These are phyloP conservation scores for Shiraia sp. DNA, from an alignment of 2,329 filamentous ascomycete species.

Conservation along the genomic window DNA sequence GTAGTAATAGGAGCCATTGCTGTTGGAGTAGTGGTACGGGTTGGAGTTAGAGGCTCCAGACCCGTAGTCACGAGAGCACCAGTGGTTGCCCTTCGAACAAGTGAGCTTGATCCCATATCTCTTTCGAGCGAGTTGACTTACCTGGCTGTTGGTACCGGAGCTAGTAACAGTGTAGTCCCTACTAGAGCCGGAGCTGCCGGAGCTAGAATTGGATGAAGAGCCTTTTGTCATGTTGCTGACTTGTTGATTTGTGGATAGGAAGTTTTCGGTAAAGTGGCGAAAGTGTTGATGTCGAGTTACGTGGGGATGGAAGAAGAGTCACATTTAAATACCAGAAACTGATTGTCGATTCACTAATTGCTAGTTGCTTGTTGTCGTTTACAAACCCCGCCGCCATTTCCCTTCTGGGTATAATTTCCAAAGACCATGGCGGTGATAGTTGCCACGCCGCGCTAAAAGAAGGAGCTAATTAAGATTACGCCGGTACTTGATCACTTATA, in stretches of 20 bases:
- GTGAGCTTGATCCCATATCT: not conserved
- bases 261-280: not conserved
- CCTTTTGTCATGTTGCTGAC: constrained; percentile 4
- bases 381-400: no score
- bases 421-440: no score
- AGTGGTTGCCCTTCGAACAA: constrained; percentile 44
- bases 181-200: constrained; percentile 5
- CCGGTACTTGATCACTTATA: no score
- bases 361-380: no score
- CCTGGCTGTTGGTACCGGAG: constrained; percentile 47
- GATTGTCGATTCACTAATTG: no score
- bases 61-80: constrained; percentile 45
- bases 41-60: constrained; percentile 39
- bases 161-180: constrained; percentile 44
- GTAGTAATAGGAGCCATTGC: constrained; percentile 43
- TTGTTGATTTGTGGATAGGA: not conserved
- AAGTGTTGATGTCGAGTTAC: not conserved
- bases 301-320: no score
- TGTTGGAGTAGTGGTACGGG: constrained; percentile 48
- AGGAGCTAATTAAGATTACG: no score
- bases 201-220: constrained; percentile 8
- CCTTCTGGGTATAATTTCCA: no score
- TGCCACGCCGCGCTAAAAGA: no score
- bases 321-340: no score
- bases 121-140: constrained; percentile 4